phyloP scores from a whole-genome alignment of 805 yeast genomes.

The Cephaloascus fragrans region DNA sequence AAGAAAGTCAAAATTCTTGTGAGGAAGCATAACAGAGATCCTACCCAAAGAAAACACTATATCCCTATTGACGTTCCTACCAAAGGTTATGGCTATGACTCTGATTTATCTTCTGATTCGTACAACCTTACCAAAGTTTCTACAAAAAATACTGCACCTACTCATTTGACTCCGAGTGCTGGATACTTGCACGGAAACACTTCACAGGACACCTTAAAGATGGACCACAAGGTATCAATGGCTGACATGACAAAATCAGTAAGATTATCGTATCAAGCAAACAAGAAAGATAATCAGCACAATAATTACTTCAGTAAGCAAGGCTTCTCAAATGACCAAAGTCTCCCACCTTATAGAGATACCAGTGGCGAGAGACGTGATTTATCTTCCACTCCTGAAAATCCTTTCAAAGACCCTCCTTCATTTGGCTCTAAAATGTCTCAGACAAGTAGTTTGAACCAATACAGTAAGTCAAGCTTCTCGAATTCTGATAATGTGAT shows the following conservation, averaged over 20 bases:
- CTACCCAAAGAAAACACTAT: conserved; percentile 4
- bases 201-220: neutral
- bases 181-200: neutral
- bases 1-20: conserved; percentile 45
- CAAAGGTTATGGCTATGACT: neutral
- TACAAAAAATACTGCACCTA: too few species aligned
- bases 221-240: neutral
- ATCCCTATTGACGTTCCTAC: neutral
- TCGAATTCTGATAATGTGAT: neutral
- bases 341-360: neutral
- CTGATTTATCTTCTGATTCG: neutral
- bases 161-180: neutral
- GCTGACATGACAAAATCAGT: neutral
- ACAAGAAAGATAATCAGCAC: too few species aligned
- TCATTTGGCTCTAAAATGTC: neutral
- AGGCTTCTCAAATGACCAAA: too few species aligned
- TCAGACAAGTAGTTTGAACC: neutral
- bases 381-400: too few species aligned
- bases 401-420: neutral
- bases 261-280: too few species aligned
- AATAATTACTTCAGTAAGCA: too few species aligned
- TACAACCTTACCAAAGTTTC: neutral
- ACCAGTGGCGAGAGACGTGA: too few species aligned
- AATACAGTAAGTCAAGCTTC: neutral
- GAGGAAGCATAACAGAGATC: conserved; percentile 22